Evolutionary conservation across 2,329 filamentous ascomycete genomes (phyloP).

Genomic region (Chaetomiaceae sp.): DNA sequence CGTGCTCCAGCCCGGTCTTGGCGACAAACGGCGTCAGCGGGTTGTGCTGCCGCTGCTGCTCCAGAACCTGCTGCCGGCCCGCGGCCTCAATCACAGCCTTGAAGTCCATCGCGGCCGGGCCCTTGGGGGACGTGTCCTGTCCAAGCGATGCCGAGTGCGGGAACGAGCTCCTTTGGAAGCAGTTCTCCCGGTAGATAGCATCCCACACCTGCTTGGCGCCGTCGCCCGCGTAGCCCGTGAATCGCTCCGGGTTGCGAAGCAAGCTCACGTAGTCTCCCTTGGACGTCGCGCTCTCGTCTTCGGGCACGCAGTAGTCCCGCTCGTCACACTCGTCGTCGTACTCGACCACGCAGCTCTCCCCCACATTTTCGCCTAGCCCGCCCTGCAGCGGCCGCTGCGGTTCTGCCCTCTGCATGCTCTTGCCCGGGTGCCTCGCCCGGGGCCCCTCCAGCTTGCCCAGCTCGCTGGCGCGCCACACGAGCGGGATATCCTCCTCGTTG

Average conservation of each 20-base stretch:
- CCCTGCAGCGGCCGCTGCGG: constrained; percentile 74
- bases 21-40: constrained; percentile 57
- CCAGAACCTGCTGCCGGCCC: constrained; percentile 57
- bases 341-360: constrained; percentile 94
- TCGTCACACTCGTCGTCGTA: constrained; percentile 97
- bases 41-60: constrained; percentile 52
- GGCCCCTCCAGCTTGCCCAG: constrained; percentile 89
- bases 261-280: constrained; percentile 97
- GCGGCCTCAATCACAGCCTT: constrained; percentile 56
- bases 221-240: constrained; percentile 86
- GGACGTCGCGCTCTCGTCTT: constrained; percentile 79
- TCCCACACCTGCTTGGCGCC: constrained; percentile 91
- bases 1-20: constrained; percentile 65
- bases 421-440: constrained; percentile 81
- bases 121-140: constrained; percentile 38
- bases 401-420: constrained; percentile 65
- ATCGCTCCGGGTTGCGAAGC: constrained; percentile 87
- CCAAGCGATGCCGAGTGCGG: constrained; percentile 55
- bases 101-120: constrained; percentile 57
- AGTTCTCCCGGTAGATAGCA: constrained; percentile 95
- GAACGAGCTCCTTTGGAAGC: constrained; percentile 71
- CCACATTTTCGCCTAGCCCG: constrained; percentile 76
- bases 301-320: constrained; percentile 91
- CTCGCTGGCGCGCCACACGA: constrained; percentile 86
- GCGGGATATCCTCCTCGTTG: constrained; percentile 88